phyloP scores from a whole-genome alignment of 2,329 filamentous ascomycete species.

The Magnaporthiopsis poae region DNA sequence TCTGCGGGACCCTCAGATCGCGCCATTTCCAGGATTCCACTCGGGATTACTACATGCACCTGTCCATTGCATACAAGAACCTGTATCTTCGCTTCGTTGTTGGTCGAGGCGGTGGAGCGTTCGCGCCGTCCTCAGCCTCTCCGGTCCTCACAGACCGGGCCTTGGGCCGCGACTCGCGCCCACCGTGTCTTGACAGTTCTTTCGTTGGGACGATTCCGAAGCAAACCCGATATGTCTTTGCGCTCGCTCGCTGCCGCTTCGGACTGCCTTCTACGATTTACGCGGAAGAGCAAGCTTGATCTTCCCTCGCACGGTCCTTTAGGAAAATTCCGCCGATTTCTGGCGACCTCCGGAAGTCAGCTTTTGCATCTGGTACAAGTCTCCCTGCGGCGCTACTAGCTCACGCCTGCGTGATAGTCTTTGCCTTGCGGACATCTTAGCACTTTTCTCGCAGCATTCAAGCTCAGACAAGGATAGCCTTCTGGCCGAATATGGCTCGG shows the following conservation, averaged over 20 bases:
- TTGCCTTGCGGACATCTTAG: conserved; percentile 18
- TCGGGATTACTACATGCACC: not conserved
- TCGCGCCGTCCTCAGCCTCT: not conserved
- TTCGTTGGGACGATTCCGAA: not conserved
- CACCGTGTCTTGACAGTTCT: not conserved
- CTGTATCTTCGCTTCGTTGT: not conserved
- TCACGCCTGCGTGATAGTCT: conserved; percentile 1
- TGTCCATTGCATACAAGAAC: not conserved
- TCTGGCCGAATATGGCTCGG: not conserved
- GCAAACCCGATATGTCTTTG: not conserved
- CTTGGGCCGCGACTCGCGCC: not conserved
- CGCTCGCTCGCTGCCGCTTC: too few relatives aligned
- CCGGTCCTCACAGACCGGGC: not conserved
- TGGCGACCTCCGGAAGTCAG: conserved; percentile 33
- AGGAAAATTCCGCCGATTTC: conserved; percentile 15
- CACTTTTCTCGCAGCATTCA: conserved; percentile 11
- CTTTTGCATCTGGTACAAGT: conserved; percentile 30
- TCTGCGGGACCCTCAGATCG: not conserved
- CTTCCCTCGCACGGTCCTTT: not conserved
- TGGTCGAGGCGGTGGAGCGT: not conserved
- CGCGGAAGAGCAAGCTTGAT: not conserved
- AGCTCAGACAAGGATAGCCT: not conserved
- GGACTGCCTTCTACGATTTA: too few relatives aligned
- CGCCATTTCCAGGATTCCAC: not conserved
- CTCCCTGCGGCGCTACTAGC: not conserved